Base-by-base conservation (phyloP, 225 moss, liverwort and hornwort species). In the Takakia lepidozioides region DNA sequence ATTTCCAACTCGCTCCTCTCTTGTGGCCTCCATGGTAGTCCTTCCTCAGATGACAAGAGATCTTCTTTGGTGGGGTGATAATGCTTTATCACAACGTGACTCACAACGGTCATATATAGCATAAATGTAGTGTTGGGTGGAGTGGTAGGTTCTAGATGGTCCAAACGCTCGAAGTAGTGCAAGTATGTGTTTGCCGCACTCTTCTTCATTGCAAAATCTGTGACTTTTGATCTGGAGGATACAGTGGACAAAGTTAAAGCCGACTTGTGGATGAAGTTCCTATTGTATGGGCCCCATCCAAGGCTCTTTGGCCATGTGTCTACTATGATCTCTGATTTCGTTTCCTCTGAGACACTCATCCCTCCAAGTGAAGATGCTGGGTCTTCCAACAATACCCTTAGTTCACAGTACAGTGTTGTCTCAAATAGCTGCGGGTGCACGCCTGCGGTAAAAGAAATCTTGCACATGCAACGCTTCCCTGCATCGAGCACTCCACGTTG, bases 231-330 rank as follows among this genome's bases (percentile, higher is more conserved):
- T 63, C 80, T 74, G 11, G 80, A 80, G 22, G 70, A 47, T 26
- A 74, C 50, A 19, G 80, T 80, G 10, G 74, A 80, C 38, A 71
- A 44, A 2, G 63, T 74, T 19, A 88, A 60, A 32, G 58, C 78
- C 19, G 88, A 88, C 38, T 72, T 58, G 36, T 88, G 93, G 28
- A 66, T 56, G 66, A 93, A 86, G 38, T 61, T 44, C 48, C 85
- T 88, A 25, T 85, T 83, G 75, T 85, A 88, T 32, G 51, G 72
- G 22, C 54, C 66, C 10, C 59, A 34, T 8, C 80, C 75, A 0
- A 93, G 78, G 23, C 83, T 59, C 37, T 66, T 73, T 1, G 84
- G 82, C 88, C 93, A 88, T n/a, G 85, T 93, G 24, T 93, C 78
- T 2, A 71, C 38, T 2, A 83, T 62, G 4, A 93, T 72, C 63